These are phyloP conservation scores for Backusella australiensis DNA, from an alignment of 192 early-diverging fungal genomes.

Conservation along the genomic window DNA sequence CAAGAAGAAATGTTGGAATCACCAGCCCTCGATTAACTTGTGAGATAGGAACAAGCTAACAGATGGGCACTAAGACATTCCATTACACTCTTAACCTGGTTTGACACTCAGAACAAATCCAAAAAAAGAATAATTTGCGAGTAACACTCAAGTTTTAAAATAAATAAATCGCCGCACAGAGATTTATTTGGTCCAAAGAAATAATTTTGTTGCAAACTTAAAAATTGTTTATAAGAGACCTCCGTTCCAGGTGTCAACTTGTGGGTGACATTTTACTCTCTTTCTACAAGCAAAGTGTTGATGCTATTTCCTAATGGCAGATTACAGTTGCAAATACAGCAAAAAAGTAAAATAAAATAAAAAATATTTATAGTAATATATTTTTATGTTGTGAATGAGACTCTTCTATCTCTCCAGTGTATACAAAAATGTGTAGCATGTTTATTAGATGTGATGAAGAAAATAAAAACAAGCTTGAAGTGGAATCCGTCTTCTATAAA, in stretches of 20 bases:
- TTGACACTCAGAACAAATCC: conserved; percentile 24
- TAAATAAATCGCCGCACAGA: conserved; percentile 21
- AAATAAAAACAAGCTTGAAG: no score
- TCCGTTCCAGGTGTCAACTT: not conserved
- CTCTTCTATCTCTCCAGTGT: no score
- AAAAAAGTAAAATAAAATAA: no score
- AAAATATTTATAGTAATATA: no score
- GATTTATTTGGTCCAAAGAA: conserved; percentile 17
- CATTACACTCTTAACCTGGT: conserved; percentile 13
- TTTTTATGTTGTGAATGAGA: no score
- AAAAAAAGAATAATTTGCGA: conserved; percentile 19
- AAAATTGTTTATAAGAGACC: not conserved
- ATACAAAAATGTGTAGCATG: no score
- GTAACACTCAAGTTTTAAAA: conserved; percentile 20
- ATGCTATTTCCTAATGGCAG: not conserved
- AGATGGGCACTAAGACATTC: conserved; percentile 23
- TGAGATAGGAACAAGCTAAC: conserved; percentile 4
- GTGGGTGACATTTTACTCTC: not conserved
- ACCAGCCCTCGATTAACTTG: conserved; percentile 15
- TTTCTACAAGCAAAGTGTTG: not conserved
- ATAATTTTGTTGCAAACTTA: not conserved
- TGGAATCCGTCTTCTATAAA: no score
- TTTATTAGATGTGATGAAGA: no score
- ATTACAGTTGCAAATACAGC: no score
- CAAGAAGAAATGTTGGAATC: conserved; percentile 7